Evolutionary conservation across 345 rosid genomes (phyloP).

Genomic region (Clarkia xantiana): DNA sequence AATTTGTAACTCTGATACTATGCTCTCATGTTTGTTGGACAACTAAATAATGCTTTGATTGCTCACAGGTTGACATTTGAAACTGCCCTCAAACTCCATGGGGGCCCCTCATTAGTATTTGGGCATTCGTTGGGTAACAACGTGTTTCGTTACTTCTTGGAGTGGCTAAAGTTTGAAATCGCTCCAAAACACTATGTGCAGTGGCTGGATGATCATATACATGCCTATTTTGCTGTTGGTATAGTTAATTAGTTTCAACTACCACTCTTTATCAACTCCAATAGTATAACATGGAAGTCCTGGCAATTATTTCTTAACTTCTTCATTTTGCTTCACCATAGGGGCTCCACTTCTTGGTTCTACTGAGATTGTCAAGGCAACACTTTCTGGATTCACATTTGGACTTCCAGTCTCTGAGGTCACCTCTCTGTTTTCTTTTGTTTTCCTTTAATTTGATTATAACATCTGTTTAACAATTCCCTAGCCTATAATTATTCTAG

Average conservation of each 20-base stretch:
- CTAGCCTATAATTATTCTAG: neutral
- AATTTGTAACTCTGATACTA: neutral
- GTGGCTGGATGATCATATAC: constrained; percentile 93
- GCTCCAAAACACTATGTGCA: constrained; percentile 77
- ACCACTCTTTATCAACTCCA: constrained; percentile 5
- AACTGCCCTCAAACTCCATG: constrained; percentile 81
- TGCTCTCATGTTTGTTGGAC: neutral
- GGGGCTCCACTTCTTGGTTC: constrained; percentile 98
- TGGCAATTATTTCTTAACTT: too few species aligned
- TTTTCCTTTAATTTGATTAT: neutral
- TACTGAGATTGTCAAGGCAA: constrained; percentile 55
- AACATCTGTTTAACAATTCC: neutral
- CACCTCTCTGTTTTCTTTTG: constrained; percentile 18
- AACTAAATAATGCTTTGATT: constrained; percentile 4
- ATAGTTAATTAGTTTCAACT: constrained; percentile 14
- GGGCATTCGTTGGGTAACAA: constrained; percentile 95
- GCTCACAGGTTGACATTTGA: constrained; percentile 74
- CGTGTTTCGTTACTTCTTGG: constrained; percentile 91
- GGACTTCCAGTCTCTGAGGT: constrained; percentile 99
- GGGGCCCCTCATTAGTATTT: constrained; percentile 88
- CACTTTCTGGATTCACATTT: constrained; percentile 72
- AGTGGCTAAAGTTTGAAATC: constrained; percentile 97
- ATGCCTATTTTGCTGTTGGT: constrained; percentile 95
- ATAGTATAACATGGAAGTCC: too few species aligned
- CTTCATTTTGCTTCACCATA: constrained; percentile 16